Conservation (phyloP, 2,329 filamentous ascomycete genomes). For the Aspergillus thermomutatus region DNA sequence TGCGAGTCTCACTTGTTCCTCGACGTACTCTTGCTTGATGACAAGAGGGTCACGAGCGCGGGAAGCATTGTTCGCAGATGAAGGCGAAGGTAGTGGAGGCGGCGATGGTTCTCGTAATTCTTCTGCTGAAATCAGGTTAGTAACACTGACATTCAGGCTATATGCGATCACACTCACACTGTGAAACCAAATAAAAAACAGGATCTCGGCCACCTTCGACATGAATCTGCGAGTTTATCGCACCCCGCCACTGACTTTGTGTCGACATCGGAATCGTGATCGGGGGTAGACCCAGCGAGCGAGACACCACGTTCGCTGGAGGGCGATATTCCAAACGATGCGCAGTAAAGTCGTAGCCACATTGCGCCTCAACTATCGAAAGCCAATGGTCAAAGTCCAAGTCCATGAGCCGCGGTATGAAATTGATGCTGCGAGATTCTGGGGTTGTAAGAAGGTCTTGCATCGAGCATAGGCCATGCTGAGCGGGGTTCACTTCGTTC, state of each 20-base stretch:
- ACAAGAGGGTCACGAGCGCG: neutral
- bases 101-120: neutral
- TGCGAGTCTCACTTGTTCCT: constrained; percentile 19
- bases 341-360: constrained; percentile 1
- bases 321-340: constrained; percentile 6
- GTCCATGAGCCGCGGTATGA: neutral
- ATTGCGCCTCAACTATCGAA: neutral
- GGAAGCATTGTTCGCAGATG: neutral
- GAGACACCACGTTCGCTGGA: neutral
- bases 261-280: constrained; percentile 2
- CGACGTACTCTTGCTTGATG: constrained; percentile 3
- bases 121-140: neutral
- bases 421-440: neutral
- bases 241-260: constrained; percentile 3
- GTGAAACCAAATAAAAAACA: neutral
- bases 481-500: neutral
- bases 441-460: neutral
- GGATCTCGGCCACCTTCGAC: neutral
- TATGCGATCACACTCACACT: neutral
- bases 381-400: constrained; percentile 5
- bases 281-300: neutral
- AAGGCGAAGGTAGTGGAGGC: neutral
- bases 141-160: neutral
- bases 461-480: constrained; percentile 2
- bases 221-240: neutral